A percentile compares a stretch with the other conserved stretches of the same genome.
These are phyloP conservation scores for Fusarium foetens DNA, from an alignment of 2,329 filamentous ascomycete species.

Conservation along the genomic window DNA sequence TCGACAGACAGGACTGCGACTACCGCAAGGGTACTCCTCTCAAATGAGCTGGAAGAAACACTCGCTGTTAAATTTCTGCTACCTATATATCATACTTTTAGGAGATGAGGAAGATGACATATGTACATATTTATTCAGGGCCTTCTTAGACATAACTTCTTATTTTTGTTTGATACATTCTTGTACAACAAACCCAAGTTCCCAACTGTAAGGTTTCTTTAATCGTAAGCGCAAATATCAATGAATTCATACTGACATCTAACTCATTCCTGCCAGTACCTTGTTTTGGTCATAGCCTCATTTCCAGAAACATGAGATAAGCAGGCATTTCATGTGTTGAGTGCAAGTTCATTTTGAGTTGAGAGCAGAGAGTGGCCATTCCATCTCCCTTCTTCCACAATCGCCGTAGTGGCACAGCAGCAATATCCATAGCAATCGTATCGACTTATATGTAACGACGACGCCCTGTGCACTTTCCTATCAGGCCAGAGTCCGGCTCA, in stretches of 20 bases:
- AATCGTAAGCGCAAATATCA: no score
- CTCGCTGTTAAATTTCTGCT: not conserved
- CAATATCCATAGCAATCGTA: not conserved
- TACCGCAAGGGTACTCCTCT: conserved; percentile 18
- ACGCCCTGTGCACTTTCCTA: not conserved
- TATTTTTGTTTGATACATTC: not conserved
- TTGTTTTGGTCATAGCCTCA: no score
- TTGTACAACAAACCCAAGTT: no score
- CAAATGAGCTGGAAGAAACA: fast-evolving
- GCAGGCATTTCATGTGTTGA: no score
- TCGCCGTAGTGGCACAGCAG: fast-evolving
- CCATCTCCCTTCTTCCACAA: fast-evolving
- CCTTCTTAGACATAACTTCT: not conserved
- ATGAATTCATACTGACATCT: no score
- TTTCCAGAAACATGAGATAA: no score
- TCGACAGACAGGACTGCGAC: not conserved
- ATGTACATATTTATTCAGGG: not conserved
- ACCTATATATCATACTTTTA: not conserved
- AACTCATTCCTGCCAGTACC: no score
- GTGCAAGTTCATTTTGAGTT: not conserved
- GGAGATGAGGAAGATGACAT: not conserved
- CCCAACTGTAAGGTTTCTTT: no score
- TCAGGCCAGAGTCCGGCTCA: fast-evolving
- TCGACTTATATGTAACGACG: not conserved
- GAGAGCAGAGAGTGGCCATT: not conserved